Conservation (phyloP, 257 asterid genomes). For the Solanum pimpinellifolium region DNA sequence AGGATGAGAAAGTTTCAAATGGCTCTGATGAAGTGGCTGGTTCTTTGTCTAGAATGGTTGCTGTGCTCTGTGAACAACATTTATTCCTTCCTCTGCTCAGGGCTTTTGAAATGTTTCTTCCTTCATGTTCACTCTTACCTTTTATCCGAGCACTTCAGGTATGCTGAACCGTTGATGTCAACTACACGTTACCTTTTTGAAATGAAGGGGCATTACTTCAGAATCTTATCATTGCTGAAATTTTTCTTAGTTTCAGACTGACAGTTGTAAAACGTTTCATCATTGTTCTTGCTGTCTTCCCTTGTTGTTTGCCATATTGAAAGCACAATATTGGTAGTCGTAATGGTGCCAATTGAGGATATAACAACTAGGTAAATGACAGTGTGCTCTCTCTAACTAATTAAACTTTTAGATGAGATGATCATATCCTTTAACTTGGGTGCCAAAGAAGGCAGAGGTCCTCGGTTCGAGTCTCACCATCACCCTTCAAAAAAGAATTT, state of each 20-base stretch:
- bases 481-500: neutral
- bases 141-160: slow-evolving; percentile 98
- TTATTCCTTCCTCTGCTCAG: slow-evolving; percentile 82
- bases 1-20: slow-evolving; percentile 24
- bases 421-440: neutral
- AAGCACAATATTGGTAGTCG: neutral
- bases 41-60: slow-evolving; percentile 77
- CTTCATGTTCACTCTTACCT: slow-evolving; percentile 92
- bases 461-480: neutral
- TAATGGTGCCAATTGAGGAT: neutral
- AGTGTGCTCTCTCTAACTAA: neutral
- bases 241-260: neutral
- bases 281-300: neutral
- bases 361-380: neutral
- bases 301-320: neutral
- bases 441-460: neutral
- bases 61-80: slow-evolving; percentile 86
- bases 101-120: slow-evolving; percentile 96
- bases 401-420: neutral
- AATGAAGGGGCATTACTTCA: neutral
- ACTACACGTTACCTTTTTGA: neutral
- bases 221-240: neutral
- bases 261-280: neutral
- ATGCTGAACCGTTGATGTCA: slow-evolving; percentile 8
- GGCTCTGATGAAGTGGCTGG: slow-evolving; percentile 50